Conservation (phyloP, 306 rosid species). For the Begonia peltatifolia region DNA sequence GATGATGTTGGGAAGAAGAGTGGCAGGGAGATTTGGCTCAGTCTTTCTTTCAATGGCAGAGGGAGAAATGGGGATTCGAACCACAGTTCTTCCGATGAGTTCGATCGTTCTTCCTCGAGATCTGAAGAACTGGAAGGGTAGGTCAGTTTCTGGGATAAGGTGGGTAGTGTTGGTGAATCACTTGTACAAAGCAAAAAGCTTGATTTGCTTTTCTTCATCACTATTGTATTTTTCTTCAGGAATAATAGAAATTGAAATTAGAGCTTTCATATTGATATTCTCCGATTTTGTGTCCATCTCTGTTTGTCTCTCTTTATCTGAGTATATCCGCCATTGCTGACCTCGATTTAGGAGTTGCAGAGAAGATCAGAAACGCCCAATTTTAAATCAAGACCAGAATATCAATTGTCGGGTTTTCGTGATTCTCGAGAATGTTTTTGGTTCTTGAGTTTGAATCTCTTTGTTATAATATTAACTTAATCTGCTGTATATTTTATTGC, state of each 20-base stretch:
- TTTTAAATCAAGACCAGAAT: background rate
- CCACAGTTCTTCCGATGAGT: conserved; percentile 14
- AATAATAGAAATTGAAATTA: background rate
- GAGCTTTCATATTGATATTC: background rate
- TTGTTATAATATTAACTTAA: background rate
- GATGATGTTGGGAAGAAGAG: conserved; percentile 26
- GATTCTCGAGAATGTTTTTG: no score
- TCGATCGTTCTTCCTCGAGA: conserved; percentile 1
- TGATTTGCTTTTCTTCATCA: no score
- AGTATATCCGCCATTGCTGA: no score
- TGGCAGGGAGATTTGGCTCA: conserved; percentile 48
- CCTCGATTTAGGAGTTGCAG: background rate
- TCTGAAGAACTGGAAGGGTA: no score
- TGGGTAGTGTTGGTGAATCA: background rate
- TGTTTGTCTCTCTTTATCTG: no score
- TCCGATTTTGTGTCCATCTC: no score
- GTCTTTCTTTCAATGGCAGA: conserved; percentile 32
- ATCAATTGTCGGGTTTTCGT: no score
- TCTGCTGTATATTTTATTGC: background rate
- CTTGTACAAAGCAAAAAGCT: background rate
- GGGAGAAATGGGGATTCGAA: conserved; percentile 17
- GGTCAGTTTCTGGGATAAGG: background rate
- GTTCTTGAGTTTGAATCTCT: no score
- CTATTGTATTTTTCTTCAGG: background rate
- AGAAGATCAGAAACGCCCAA: background rate